Evolutionary conservation across 345 rosid species (phyloP), one percentile per base, ranked within the genome.

Genomic region (Geranium rotundifolium): DNA sequence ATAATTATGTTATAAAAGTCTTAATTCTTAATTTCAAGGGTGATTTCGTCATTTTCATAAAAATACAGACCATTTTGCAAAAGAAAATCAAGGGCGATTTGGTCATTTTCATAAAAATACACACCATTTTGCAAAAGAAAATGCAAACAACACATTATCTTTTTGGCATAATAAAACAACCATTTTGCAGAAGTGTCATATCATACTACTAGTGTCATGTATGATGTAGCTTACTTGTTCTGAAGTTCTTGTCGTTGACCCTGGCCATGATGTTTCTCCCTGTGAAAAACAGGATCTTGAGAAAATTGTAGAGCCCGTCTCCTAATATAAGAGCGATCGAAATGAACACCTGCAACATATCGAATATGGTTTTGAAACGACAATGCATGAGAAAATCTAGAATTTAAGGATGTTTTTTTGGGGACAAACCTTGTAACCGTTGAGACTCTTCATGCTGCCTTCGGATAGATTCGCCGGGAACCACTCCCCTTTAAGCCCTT

Each of bases 361-460:
- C 59, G 5, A 16, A 27, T 57, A 5, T 10, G 46, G 46, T 37
- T 37, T 37, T 37, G 46, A 37, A 37, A 37, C 12, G 46, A 37
- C 12, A 10, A 37, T 37, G 12, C 46, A 37, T 10, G 12, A 37
- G 27, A 23, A 23, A 23, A 23, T 23, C 1, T 23, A 23, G 27
- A 2, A 23, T 23, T 23, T 23, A 23, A 23, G 27, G 27, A 23
- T 23, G 27, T 23, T 23, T 23, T 23, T 23, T 23, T 23, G 27
- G 27, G 27, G 27, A 29, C 69, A 59, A 57, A 90, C 97, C 90
- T 88, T 91, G 73, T 89, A 91, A 60, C 98, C 95, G 71, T 80
- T 82, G 66, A 89, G 80, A 67, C 98, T 82, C 82, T 82, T 81
- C 95, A 91, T 89, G 70, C 96, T 89, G 74, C 83, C 81, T 77